phyloP scores from a whole-genome alignment of 331 rosid species.

The Cucumis variabilis region DNA sequence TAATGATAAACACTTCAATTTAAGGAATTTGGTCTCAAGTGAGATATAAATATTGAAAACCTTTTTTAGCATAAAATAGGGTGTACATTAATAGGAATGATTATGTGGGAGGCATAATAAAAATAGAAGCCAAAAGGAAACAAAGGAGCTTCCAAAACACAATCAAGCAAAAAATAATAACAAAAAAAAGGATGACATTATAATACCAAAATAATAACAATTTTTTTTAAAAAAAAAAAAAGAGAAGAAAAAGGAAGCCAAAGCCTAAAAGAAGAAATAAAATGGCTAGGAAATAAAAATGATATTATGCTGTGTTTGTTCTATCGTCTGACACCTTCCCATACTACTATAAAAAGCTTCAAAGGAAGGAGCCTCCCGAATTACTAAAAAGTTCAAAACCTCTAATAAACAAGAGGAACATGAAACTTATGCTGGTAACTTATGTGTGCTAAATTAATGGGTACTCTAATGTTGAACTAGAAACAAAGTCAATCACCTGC shows the following conservation, averaged over 20 bases:
- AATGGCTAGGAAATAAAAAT: neutral
- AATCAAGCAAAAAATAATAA: neutral
- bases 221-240: neutral
- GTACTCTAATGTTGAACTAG: too few species aligned
- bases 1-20: constrained; percentile 34
- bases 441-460: neutral
- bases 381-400: neutral
- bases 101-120: neutral
- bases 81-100: neutral
- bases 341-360: neutral
- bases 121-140: neutral
- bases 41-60: neutral
- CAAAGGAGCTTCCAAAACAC: neutral
- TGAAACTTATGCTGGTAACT: constrained; percentile 30
- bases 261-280: neutral
- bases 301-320: neutral
- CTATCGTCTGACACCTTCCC: neutral
- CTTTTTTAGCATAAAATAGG: neutral
- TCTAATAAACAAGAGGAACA: neutral
- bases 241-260: neutral
- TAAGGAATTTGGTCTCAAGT: constrained; percentile 32
- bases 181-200: neutral
- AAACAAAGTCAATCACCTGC: constrained; percentile 77
- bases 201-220: neutral
- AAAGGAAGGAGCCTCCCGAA: constrained; percentile 16